Conservation (phyloP, 1,139 yeast species). For the Candida sp. region DNA sequence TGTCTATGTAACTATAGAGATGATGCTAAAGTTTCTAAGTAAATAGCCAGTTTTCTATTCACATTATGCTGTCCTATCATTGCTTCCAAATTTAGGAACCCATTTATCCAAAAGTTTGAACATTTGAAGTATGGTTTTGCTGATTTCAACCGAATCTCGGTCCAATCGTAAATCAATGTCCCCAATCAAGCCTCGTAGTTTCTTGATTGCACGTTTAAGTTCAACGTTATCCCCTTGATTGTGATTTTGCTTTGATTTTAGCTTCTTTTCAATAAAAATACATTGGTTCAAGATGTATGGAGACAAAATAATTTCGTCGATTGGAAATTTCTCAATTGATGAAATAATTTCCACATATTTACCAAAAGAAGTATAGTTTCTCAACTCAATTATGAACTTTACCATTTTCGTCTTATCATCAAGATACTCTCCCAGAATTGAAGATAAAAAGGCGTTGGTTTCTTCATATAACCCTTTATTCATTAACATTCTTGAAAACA, state of each 20-base stretch:
- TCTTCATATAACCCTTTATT: conserved; percentile 24
- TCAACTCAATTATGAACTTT: conserved; percentile 19
- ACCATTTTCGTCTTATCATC: conserved; percentile 24
- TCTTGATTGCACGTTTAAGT: conserved; percentile 8
- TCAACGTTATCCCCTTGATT: conserved; percentile 3
- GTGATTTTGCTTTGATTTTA: conserved; percentile 10
- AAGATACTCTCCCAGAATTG: conserved; percentile 19
- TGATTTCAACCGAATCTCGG: conserved; percentile 17
- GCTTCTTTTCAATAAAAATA: conserved; percentile 22
- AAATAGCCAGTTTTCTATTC: neutral
- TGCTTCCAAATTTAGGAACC: conserved; percentile 4
- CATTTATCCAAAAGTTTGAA: conserved; percentile 3
- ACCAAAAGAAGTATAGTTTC: conserved; percentile 17
- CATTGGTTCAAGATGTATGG: conserved; percentile 35
- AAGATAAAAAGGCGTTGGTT: conserved; percentile 19
- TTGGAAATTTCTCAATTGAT: conserved; percentile 25
- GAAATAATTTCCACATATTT: conserved; percentile 17
- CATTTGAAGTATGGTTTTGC: conserved; percentile 2
- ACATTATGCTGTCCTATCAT: neutral
- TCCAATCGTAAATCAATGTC: conserved; percentile 27
- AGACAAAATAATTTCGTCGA: conserved; percentile 26
- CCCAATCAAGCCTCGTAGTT: conserved; percentile 29
- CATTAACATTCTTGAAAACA: conserved; percentile 27
- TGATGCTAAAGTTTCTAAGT: neutral
- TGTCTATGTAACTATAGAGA: neutral